Evolutionary conservation across 768 basidiomycete genomes (phyloP), one percentile per base, ranked within the genome.

Genomic region (Termitomyces sp.): DNA sequence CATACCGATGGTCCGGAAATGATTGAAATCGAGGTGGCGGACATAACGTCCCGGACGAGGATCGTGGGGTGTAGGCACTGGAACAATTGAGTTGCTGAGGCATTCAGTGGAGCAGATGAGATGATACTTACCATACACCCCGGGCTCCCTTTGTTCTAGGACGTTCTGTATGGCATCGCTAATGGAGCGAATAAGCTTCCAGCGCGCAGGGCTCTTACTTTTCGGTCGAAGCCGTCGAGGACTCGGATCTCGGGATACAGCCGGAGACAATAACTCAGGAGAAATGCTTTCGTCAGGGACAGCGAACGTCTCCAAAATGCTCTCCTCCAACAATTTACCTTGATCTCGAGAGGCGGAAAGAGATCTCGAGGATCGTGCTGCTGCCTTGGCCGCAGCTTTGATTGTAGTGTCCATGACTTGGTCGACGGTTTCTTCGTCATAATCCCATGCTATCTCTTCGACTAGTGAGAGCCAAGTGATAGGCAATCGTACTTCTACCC

Each of bases 1-100:
- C 87, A 98, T 95, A 0, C 96, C 96, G 59, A 96, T 94, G 28
- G 97, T 96, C 32, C 96, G 87, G 79, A 99, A 99, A 71, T 96
- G 94, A 67, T 94, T 96, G 70, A 99, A 99, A 70, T 94, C 93
- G 15, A 99, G 76, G 73, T 94, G 90, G 42, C 85, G 88, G 39
- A 97, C 88, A 69, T 90, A 91, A 62, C 91, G 84, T 56, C 91
- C 89, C 35, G 92, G 87, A 58, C 87, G 82, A 57, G 90, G 83
- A 71, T 91, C 91, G 62, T 84, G 76, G 20, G 88, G 79, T 2
- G 80, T 81, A 42, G 90, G 90, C 46, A 92, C 90, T 91, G 65
- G 4, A 48, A 58, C 32, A 42, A 48, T 18, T 18, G 33, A 53
- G 32, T 33, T 35, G 4, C 13, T 32, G 28, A 28, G n/a, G 7